These are phyloP conservation scores for Backusella mclennaniae DNA, from an alignment of 192 early-diverging fungal genomes.

Conservation along the genomic window DNA sequence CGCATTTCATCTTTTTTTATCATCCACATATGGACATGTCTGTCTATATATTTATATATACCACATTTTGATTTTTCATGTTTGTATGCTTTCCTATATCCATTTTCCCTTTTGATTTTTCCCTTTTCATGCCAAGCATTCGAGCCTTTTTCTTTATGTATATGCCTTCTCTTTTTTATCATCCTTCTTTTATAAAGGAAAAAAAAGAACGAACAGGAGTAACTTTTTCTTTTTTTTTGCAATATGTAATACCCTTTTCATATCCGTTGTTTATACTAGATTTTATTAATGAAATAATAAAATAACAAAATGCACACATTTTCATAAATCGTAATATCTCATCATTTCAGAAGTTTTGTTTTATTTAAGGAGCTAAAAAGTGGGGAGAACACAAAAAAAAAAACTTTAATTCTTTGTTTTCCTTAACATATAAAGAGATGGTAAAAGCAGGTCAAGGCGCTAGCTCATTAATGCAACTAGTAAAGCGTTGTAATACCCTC, in stretches of 20 bases:
- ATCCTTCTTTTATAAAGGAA: background rate
- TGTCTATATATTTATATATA: background rate
- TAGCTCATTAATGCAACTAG: background rate
- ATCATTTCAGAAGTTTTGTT: background rate
- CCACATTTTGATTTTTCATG: background rate
- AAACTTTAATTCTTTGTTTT: background rate
- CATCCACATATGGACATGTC: background rate
- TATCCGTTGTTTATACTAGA: background rate
- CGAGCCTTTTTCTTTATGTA: constrained; percentile 7
- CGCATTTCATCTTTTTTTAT: constrained; percentile 2
- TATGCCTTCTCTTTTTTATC: constrained; percentile 6
- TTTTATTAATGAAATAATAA: background rate
- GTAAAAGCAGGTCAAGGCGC: background rate
- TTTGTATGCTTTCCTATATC: background rate
- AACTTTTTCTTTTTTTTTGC: background rate
- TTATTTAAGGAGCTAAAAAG: background rate
- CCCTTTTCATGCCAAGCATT: constrained; percentile 5
- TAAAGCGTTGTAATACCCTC: background rate
- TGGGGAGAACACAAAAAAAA: background rate
- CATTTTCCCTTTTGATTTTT: background rate
- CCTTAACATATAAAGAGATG: background rate
- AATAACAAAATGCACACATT: background rate
- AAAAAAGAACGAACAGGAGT: background rate
- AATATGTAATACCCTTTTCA: background rate
- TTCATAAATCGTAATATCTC: background rate